A percentile compares a stretch with the other conserved stretches of the same genome.
Evolutionary conservation across 768 basidiomycete genomes (phyloP).

Genomic region (Collybiopsis confluens): DNA sequence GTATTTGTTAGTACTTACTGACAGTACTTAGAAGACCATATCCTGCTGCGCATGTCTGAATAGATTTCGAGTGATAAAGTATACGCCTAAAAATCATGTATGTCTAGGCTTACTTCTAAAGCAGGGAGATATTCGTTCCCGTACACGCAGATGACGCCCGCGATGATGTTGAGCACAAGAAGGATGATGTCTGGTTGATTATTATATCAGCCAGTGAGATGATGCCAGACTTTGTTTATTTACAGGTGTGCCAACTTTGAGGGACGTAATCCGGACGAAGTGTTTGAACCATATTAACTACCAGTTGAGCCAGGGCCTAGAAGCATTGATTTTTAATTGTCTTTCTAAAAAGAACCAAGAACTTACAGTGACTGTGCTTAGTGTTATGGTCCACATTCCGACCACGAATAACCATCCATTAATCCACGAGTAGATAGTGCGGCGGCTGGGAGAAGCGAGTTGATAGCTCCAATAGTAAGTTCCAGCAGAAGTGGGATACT

Average conservation of each 20-base stretch:
- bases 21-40: background rate
- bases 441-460: constrained; percentile 47
- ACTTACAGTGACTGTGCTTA: constrained; percentile 58
- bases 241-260: constrained; percentile 58
- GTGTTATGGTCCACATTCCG: constrained; percentile 65
- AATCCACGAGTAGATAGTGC: constrained; percentile 56
- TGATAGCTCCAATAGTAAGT: constrained; percentile 67
- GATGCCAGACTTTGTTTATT: constrained; percentile 8
- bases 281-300: constrained; percentile 55
- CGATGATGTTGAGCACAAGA: constrained; percentile 43
- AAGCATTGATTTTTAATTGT: background rate
- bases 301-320: constrained; percentile 52
- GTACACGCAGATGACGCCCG: constrained; percentile 51
- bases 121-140: constrained; percentile 46
- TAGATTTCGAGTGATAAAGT: background rate
- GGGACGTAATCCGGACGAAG: constrained; percentile 55
- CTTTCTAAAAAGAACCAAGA: background rate
- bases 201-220: background rate
- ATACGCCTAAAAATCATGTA: background rate
- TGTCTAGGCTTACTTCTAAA: constrained; percentile 37
- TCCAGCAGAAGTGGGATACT: constrained; percentile 59
- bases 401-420: constrained; percentile 70
- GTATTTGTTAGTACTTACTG: background rate
- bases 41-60: background rate
- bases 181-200: constrained; percentile 48